phyloP scores from a whole-genome alignment of 352 stramenopile species.

The Phytophthora lateralis region DNA sequence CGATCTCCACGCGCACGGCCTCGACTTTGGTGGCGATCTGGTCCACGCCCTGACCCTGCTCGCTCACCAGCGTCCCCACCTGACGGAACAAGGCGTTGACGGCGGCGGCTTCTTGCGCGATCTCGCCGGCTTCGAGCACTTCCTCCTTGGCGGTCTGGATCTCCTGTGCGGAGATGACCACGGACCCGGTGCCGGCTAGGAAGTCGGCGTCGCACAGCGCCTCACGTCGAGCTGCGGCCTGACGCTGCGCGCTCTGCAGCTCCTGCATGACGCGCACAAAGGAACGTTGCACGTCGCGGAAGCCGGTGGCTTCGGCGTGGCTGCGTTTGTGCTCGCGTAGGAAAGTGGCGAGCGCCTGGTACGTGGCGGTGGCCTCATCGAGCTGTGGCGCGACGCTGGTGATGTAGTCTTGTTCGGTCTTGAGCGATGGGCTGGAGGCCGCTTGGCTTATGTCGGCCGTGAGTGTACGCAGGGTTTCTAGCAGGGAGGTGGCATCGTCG shows the following conservation, averaged over 20 bases:
- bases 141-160: slow-evolving; percentile 82
- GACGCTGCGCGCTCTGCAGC: slow-evolving; percentile 66
- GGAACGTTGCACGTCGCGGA: slow-evolving; percentile 57
- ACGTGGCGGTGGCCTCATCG: slow-evolving; percentile 60
- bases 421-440: slow-evolving; percentile 46
- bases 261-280: slow-evolving; percentile 77
- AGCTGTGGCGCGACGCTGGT: slow-evolving; percentile 50
- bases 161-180: slow-evolving; percentile 59
- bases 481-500: slow-evolving; percentile 42
- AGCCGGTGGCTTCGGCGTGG: slow-evolving; percentile 49
- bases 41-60: slow-evolving; percentile 74
- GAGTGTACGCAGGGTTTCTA: slow-evolving; percentile 44
- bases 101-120: slow-evolving; percentile 63
- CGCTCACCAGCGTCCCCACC: slow-evolving; percentile 60
- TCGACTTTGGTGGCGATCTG: slow-evolving; percentile 80
- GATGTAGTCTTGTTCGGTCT: slow-evolving; percentile 63
- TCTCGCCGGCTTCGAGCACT: slow-evolving; percentile 65
- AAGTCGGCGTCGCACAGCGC: slow-evolving; percentile 77
- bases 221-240: slow-evolving; percentile 57
- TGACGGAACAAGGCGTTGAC: slow-evolving; percentile 78
- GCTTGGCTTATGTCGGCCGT: slow-evolving; percentile 43
- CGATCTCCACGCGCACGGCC: slow-evolving; percentile 74
- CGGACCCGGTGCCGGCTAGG: slow-evolving; percentile 43
- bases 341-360: slow-evolving; percentile 66
- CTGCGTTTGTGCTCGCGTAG: slow-evolving; percentile 67